Percentiles rank a stretch among this genome's conserved stretches.
Conservation (phyloP, 73 alveolate genomes). For the Paramecium biaurelia region DNA sequence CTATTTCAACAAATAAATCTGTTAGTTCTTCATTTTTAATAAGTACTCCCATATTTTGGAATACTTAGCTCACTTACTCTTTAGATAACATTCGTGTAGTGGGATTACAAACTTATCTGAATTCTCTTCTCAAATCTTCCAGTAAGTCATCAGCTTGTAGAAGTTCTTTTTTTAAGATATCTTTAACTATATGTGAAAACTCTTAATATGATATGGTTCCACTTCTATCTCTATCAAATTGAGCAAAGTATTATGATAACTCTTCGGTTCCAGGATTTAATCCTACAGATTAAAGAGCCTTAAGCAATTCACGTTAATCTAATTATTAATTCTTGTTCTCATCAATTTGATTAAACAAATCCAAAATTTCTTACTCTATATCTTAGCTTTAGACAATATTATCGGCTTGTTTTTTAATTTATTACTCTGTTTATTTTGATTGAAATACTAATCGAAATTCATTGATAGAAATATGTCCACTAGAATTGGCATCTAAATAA, state of each 20-base stretch:
- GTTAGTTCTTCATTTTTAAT: conserved; percentile 36
- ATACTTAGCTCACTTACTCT: conserved; percentile 52
- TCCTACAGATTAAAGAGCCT: conserved; percentile 39
- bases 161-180: conserved; percentile 48
- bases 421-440: not conserved
- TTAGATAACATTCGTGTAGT: conserved; percentile 51
- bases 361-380: conserved; percentile 41
- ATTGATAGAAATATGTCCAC: conserved; percentile 40
- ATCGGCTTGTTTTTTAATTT: not conserved
- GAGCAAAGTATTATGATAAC: conserved; percentile 14
- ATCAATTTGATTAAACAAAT: conserved; percentile 48
- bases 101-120: conserved; percentile 48
- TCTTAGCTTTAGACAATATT: conserved; percentile 25
- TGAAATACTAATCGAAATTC: conserved; percentile 53
- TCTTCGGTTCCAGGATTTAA: conserved; percentile 42
- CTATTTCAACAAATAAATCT: conserved; percentile 60
- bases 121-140: conserved; percentile 54
- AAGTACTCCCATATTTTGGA: conserved; percentile 46
- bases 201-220: conserved; percentile 57
- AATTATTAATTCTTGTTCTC: conserved; percentile 32
- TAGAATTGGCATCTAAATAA: conserved; percentile 50
- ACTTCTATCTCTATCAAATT: conserved; percentile 56
- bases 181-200: conserved; percentile 42
- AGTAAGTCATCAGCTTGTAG: conserved; percentile 57
- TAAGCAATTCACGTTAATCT: conserved; percentile 42